Conservation (phyloP, 495 filamentous ascomycete species). For the Pyrenula aspistea region DNA sequence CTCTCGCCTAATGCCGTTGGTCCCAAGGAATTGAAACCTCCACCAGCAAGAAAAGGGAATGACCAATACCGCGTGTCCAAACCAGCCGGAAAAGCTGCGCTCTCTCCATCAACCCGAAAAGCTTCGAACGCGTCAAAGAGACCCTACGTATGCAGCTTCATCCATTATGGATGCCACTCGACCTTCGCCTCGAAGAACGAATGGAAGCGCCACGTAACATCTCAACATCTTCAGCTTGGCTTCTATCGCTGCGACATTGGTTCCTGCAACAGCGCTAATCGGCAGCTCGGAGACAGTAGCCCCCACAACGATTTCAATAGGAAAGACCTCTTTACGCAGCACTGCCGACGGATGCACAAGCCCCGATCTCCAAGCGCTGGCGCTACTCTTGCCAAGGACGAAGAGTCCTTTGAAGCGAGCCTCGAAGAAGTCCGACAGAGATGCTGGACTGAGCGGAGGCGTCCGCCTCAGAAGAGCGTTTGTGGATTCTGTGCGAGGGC, state of each 20-base stretch:
- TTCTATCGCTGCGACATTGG: conserved; percentile 73
- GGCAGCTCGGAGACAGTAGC: conserved; percentile 8
- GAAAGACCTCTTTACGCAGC: conserved; percentile 88
- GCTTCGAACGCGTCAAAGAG: conserved; percentile 16
- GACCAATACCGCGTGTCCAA: background rate
- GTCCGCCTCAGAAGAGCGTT: conserved; percentile 44
- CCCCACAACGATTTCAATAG: conserved; percentile 68
- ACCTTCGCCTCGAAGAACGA: conserved; percentile 91
- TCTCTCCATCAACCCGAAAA: background rate
- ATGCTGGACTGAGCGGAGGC: conserved; percentile 48
- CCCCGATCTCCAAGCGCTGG: conserved; percentile 23
- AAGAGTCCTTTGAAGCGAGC: conserved; percentile 24
- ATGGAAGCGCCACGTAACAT: conserved; percentile 84
- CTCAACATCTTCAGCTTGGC: conserved; percentile 67
- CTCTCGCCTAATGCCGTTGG: background rate
- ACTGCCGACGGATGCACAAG: conserved; percentile 85
- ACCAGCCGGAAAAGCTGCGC: background rate
- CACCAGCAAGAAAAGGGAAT: background rate
- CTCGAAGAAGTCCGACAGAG: conserved; percentile 38
- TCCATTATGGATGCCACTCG: conserved; percentile 69
- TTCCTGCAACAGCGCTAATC: conserved; percentile 36
- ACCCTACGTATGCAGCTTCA: conserved; percentile 71
- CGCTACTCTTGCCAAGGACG: conserved; percentile 32
- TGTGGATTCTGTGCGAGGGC: conserved; percentile 55
- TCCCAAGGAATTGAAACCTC: background rate